A percentile compares a stretch with the other conserved stretches of the same genome.
phyloP scores from a whole-genome alignment of 768 basidiomycete genomes.

The Boletus huronensis region DNA sequence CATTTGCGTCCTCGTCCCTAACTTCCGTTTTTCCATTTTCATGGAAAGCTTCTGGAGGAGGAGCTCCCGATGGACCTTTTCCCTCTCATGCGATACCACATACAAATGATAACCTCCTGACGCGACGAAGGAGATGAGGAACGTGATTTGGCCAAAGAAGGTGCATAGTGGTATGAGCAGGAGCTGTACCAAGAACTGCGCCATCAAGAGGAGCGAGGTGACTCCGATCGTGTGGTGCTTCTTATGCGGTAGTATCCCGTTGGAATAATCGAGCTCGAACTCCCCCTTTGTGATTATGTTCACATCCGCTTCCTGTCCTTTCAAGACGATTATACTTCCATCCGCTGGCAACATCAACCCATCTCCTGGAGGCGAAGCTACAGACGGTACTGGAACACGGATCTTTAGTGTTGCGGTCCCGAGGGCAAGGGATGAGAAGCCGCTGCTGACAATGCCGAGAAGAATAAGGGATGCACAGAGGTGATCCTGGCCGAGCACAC shows the following conservation, averaged over 20 bases:
- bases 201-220: conserved; percentile 24
- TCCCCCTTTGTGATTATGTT: conserved; percentile 31
- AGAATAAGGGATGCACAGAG: conserved; percentile 31
- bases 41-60: conserved; percentile 12
- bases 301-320: conserved; percentile 28
- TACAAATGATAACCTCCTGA: conserved; percentile 34
- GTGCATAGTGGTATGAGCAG: conserved; percentile 29
- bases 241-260: background rate
- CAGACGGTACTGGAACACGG: conserved; percentile 22
- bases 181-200: conserved; percentile 31
- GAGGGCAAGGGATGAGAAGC: conserved; percentile 26
- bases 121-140: conserved; percentile 25
- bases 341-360: conserved; percentile 24
- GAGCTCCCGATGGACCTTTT: conserved; percentile 16
- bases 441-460: conserved; percentile 30
- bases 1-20: conserved; percentile 29
- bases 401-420: conserved; percentile 27
- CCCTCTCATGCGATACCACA: conserved; percentile 31
- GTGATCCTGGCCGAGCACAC: conserved; percentile 19
- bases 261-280: conserved; percentile 28
- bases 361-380: conserved; percentile 27
- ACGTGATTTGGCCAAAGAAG: conserved; percentile 34
- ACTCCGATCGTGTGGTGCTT: conserved; percentile 18
- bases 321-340: conserved; percentile 24
- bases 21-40: conserved; percentile 9